Evolutionary conservation across 148 eudicot genomes (phyloP).

Genomic region (Agrostemma githago): DNA sequence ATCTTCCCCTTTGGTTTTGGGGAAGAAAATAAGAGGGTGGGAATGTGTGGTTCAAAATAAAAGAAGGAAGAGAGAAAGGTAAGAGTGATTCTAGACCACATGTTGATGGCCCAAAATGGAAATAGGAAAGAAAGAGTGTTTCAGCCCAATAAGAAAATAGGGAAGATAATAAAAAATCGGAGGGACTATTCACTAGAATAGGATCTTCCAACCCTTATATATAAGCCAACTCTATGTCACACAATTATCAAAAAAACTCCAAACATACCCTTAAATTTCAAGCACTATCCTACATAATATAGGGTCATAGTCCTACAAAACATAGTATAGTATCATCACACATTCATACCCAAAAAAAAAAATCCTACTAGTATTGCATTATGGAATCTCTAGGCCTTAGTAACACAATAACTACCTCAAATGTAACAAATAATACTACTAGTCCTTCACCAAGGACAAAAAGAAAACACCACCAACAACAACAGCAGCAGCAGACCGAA

Average conservation of each 20-base stretch:
- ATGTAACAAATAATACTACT: conserved; percentile 3
- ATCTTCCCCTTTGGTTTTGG: too few relatives aligned
- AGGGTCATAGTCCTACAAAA: neutral
- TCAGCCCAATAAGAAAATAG: too few relatives aligned
- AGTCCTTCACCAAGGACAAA: conserved; percentile 31
- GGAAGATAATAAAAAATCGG: too few relatives aligned
- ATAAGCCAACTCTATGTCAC: conserved; percentile 18
- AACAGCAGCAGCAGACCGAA: conserved; percentile 17
- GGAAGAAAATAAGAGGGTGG: too few relatives aligned
- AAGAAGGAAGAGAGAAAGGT: too few relatives aligned
- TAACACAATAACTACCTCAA: conserved; percentile 7
- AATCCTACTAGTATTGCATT: too few relatives aligned
- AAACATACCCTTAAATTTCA: neutral
- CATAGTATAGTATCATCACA: neutral
- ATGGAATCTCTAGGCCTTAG: conserved; percentile 4
- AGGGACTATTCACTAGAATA: neutral
- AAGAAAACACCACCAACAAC: conserved; percentile 26
- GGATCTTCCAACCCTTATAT: neutral
- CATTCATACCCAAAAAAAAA: neutral
- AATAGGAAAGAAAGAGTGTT: too few relatives aligned
- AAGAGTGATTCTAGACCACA: too few relatives aligned
- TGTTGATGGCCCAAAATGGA: too few relatives aligned
- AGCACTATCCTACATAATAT: conserved; percentile 4
- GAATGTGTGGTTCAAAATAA: too few relatives aligned
- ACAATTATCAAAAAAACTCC: conserved; percentile 10